Conservation (phyloP, 176 grass and related monocot genomes). For the Areca catechu region DNA sequence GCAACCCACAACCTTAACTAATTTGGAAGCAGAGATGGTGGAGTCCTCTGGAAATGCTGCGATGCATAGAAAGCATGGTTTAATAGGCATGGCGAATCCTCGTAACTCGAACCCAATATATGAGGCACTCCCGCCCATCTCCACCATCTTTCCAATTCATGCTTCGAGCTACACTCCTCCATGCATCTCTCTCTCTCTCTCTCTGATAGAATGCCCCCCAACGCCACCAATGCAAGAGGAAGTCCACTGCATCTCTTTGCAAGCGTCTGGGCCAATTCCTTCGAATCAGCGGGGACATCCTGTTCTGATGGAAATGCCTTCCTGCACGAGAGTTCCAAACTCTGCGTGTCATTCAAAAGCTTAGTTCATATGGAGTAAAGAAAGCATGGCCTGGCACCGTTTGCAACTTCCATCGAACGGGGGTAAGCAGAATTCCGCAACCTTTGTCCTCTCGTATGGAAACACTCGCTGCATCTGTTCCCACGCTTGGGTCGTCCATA, state of each 20-base stretch:
- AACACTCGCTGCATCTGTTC: neutral
- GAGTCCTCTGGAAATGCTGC: too few species aligned
- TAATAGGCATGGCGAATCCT: too few species aligned
- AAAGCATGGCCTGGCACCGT: neutral
- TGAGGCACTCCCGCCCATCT: neutral
- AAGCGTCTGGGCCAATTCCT: neutral
- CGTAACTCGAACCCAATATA: slow-evolving; percentile 11
- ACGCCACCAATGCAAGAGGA: too few species aligned
- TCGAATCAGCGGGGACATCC: neutral
- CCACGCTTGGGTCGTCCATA: neutral
- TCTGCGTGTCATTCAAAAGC: slow-evolving; percentile 4
- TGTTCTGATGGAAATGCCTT: slow-evolving; percentile 4
- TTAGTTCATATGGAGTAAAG: slow-evolving; percentile 8
- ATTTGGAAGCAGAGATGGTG: too few species aligned
- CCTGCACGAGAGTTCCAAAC: slow-evolving; percentile 3
- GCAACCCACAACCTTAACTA: too few species aligned
- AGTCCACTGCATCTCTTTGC: slow-evolving; percentile 8
- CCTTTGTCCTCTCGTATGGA: neutral
- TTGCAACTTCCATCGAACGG: slow-evolving; percentile 9
- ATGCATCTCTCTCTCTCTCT: neutral
- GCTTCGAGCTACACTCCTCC: neutral
- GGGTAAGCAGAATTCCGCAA: slow-evolving; percentile 7
- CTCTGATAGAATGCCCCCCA: too few species aligned
- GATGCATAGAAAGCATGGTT: neutral
- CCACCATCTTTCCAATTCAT: neutral